phyloP scores from a whole-genome alignment of 73 alveolate genomes.

The Tetrahymena malaccensis region DNA sequence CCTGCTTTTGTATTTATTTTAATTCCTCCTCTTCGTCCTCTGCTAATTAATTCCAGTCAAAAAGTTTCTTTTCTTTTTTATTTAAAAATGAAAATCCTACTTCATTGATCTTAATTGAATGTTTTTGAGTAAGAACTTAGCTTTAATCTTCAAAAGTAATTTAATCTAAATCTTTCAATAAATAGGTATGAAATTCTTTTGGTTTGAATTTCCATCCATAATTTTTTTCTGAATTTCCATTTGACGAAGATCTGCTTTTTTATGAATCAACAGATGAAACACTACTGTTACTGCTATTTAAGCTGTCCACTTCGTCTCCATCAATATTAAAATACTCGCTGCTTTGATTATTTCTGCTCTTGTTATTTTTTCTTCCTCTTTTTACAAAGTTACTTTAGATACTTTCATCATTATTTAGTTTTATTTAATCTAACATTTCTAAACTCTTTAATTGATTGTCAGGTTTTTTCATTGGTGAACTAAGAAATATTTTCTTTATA shows the following conservation, averaged over 20 bases:
- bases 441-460: neutral
- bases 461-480: neutral
- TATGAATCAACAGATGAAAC: neutral
- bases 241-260: neutral
- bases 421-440: neutral
- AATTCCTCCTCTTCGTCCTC: neutral
- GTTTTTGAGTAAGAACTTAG: neutral
- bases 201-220: neutral
- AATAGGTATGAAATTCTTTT: neutral
- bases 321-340: neutral
- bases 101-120: neutral
- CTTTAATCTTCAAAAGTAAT: neutral
- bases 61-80: neutral
- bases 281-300: neutral
- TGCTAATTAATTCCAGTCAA: neutral
- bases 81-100: neutral
- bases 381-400: neutral
- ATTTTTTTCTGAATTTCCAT: neutral
- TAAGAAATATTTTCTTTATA: neutral
- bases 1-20: neutral
- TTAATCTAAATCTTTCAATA: neutral
- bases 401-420: neutral
- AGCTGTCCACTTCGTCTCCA: neutral
- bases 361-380: neutral
- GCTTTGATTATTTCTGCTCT: neutral